A percentile compares a stretch with the other conserved stretches of the same genome.
Conservation (phyloP, 2,329 filamentous ascomycete species). For the Colletotrichum orbiculare region DNA sequence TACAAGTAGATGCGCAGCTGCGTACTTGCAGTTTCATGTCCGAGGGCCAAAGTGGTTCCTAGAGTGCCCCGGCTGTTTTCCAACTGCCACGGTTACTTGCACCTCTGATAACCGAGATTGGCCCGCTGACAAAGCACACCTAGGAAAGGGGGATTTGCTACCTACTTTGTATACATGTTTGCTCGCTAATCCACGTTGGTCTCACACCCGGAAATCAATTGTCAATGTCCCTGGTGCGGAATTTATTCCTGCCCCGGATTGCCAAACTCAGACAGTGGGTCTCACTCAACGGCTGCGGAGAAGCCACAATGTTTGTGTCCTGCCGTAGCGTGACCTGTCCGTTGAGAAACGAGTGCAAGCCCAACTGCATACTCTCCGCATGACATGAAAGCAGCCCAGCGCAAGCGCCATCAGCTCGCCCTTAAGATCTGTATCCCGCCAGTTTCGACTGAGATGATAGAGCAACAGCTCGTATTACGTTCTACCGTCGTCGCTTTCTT, state of each 20-base stretch:
- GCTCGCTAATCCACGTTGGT: constrained; percentile 10
- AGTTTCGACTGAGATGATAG: too few species aligned
- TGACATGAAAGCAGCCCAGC: too few species aligned
- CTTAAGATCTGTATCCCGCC: too few species aligned
- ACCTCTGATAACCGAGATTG: constrained; percentile 7
- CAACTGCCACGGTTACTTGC: constrained; percentile 9
- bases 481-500: too few species aligned
- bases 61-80: neutral
- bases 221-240: constrained; percentile 9
- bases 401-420: too few species aligned
- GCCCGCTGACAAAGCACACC: constrained; percentile 11
- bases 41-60: constrained; percentile 12
- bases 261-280: constrained; percentile 17
- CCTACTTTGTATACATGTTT: neutral
- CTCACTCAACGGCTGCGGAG: neutral
- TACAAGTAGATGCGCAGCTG: neutral
- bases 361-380: too few species aligned
- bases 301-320: too few species aligned
- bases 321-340: too few species aligned
- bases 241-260: constrained; percentile 25
- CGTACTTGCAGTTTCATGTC: constrained; percentile 1
- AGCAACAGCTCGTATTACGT: too few species aligned
- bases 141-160: neutral
- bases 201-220: constrained; percentile 21
- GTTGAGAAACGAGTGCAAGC: too few species aligned